Percentiles rank a stretch among this genome's conserved stretches.
These are phyloP conservation scores for Beauveria varroae DNA, from an alignment of 2,329 filamentous ascomycete species.

Conservation along the genomic window DNA sequence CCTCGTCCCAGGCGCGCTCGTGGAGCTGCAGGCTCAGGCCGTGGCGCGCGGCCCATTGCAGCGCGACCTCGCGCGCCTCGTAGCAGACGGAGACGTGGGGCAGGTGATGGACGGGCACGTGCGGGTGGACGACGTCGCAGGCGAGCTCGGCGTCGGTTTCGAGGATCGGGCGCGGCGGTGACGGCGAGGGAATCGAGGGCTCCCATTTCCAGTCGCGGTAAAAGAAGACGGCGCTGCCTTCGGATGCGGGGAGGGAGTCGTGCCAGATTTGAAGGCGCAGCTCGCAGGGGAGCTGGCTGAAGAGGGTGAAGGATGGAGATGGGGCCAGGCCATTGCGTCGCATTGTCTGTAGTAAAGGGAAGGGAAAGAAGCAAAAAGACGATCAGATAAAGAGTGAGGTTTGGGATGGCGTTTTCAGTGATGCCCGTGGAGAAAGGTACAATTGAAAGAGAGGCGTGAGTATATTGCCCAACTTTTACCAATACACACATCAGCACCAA, in stretches of 20 bases:
- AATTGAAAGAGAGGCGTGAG: neutral
- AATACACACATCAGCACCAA: neutral
- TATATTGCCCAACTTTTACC: neutral
- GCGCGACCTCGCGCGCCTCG: neutral
- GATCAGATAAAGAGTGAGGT: neutral
- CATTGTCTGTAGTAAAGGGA: neutral
- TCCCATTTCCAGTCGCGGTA: constrained; percentile 6
- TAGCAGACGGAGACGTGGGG: neutral
- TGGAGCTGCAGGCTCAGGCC: neutral
- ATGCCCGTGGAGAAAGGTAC: neutral
- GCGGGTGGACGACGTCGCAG: constrained; percentile 1
- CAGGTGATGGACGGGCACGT: constrained; percentile 1
- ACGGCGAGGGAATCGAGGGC: neutral
- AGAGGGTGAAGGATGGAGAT: neutral
- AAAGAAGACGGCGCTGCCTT: constrained; percentile 2
- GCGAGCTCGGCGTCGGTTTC: neutral
- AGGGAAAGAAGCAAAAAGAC: neutral
- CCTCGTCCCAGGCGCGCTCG: constrained; percentile 6
- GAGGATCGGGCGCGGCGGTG: neutral
- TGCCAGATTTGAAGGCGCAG: constrained; percentile 3
- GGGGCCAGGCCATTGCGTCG: neutral
- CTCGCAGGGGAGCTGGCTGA: constrained; percentile 2
- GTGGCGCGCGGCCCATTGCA: neutral
- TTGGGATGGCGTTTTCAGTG: too few species aligned
- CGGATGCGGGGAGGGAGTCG: neutral